phyloP scores from a whole-genome alignment of 495 filamentous ascomycete genomes.

The Neurospora terricola region DNA sequence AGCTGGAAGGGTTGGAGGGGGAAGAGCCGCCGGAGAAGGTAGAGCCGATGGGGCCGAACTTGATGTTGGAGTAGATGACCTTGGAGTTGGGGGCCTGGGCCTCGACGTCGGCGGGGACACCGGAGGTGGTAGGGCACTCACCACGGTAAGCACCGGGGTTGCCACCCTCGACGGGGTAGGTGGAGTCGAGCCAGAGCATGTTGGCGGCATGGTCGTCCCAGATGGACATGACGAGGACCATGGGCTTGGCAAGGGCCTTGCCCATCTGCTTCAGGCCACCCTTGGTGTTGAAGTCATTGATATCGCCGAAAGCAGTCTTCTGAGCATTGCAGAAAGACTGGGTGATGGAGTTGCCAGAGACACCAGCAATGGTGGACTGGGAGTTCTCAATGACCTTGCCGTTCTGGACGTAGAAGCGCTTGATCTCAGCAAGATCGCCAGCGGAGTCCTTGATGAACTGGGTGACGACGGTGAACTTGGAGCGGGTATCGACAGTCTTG shows the following conservation, averaged over 20 bases:
- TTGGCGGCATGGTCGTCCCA: conserved; percentile 71
- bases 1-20: conserved; percentile 2
- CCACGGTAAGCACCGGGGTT: conserved; percentile 59
- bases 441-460: conserved; percentile 47
- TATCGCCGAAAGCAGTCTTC: conserved; percentile 52
- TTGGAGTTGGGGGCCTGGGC: conserved; percentile 40
- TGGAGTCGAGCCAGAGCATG: conserved; percentile 82
- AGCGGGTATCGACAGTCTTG: conserved; percentile 52
- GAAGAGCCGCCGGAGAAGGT: conserved; percentile 35
- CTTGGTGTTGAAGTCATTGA: conserved; percentile 45
- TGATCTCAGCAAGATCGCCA: conserved; percentile 52
- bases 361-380: conserved; percentile 39
- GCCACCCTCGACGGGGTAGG: conserved; percentile 50
- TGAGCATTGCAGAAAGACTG: conserved; percentile 49
- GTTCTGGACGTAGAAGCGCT: conserved; percentile 63
- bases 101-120: conserved; percentile 52
- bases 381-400: conserved; percentile 51
- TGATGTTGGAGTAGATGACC: conserved; percentile 55
- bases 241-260: conserved; percentile 42
- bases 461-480: conserved; percentile 64
- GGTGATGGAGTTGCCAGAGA: conserved; percentile 50
- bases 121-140: conserved; percentile 51
- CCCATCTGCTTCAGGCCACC: conserved; percentile 54
- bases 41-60: conserved; percentile 56
- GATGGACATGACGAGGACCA: conserved; percentile 71